A percentile compares a stretch with the other conserved stretches of the same genome.
These are phyloP conservation scores for Daedalea quercina DNA, from an alignment of 768 basidiomycete species.

Conservation along the genomic window DNA sequence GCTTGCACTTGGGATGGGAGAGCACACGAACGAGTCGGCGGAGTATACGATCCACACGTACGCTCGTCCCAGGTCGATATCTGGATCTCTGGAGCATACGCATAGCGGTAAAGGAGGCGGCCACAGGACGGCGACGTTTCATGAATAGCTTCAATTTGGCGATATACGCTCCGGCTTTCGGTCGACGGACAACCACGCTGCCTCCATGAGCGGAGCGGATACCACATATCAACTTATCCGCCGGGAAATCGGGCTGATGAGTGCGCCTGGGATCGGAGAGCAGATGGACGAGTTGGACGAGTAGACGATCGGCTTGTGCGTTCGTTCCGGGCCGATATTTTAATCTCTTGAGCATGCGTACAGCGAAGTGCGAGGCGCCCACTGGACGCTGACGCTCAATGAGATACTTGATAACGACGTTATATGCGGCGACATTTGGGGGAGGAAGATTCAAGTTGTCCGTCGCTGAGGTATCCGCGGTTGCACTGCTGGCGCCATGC, in stretches of 20 bases:
- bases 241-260: too few species aligned
- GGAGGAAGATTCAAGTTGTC: neutral
- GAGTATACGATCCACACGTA: neutral
- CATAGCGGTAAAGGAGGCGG: conserved; percentile 25
- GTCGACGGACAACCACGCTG: neutral
- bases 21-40: neutral
- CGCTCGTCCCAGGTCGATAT: conserved; percentile 21
- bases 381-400: conserved; percentile 9
- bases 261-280: neutral
- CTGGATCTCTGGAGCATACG: conserved; percentile 17
- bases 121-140: conserved; percentile 13
- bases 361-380: conserved; percentile 27
- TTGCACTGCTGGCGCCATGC: conserved; percentile 4
- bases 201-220: too few species aligned
- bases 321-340: conserved; percentile 22
- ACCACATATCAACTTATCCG: too few species aligned
- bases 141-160: conserved; percentile 24
- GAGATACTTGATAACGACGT: conserved; percentile 25
- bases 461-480: neutral
- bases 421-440: conserved; percentile 26
- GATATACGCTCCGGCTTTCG: conserved; percentile 27
- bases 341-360: conserved; percentile 16
- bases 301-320: neutral
- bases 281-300: neutral
- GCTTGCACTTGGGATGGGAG: neutral